A percentile compares a stretch with the other conserved stretches of the same genome.
phyloP scores from a whole-genome alignment of 75 land plant species.

The Azolla pinnata region DNA sequence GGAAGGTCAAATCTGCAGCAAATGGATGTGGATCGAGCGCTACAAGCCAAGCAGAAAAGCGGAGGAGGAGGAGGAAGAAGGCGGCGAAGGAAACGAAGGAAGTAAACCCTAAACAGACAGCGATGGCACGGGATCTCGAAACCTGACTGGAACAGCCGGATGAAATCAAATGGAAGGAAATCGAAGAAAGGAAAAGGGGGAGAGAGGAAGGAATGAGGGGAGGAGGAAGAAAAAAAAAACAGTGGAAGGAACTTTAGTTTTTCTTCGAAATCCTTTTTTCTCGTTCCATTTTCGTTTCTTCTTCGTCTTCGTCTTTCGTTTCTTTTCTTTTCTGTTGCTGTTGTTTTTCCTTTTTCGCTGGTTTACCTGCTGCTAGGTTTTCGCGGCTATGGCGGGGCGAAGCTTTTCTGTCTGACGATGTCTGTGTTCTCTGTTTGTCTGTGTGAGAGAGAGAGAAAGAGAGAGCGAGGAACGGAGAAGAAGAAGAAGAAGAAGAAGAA shows the following conservation, averaged over 20 bases:
- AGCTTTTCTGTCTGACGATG: too few relatives aligned
- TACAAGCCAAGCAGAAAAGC: too few relatives aligned
- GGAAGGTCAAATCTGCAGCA: conserved; percentile 3
- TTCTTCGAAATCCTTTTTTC: neutral
- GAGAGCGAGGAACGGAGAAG: conserved; percentile 4
- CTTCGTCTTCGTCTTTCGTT: too few relatives aligned
- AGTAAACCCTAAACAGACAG: neutral
- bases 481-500: conserved; percentile 2
- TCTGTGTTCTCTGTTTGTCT: neutral
- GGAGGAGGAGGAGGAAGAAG: too few relatives aligned
- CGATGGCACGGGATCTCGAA: conserved; percentile 3
- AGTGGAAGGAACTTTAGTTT: neutral
- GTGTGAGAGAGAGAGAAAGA: neutral
- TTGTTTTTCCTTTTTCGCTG: too few relatives aligned
- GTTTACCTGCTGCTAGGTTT: too few relatives aligned
- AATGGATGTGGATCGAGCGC: conserved; percentile 2
- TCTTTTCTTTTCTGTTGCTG: too few relatives aligned
- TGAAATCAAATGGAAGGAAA: too few relatives aligned
- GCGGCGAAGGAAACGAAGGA: too few relatives aligned
- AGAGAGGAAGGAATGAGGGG: too few relatives aligned
- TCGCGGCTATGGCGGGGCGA: conserved; percentile 3
- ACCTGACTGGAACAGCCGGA: neutral
- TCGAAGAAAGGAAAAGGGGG: too few relatives aligned
- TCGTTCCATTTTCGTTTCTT: too few relatives aligned
- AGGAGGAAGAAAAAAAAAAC: neutral